phyloP scores from a whole-genome alignment of 331 rosid genomes.

The Saraca asoca region DNA sequence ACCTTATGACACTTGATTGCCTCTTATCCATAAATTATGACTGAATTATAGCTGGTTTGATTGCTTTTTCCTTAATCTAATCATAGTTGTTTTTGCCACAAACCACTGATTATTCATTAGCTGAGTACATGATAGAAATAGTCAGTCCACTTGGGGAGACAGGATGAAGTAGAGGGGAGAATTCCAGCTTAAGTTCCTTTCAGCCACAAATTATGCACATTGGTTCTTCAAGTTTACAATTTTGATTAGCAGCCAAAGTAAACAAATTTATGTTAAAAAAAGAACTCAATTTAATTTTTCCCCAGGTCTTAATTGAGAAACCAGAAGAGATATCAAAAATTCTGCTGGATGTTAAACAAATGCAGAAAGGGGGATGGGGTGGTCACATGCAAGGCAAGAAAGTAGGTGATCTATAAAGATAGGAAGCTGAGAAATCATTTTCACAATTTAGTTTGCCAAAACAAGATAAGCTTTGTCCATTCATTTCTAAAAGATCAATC shows the following conservation, averaged over 20 bases:
- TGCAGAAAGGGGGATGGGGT: background rate
- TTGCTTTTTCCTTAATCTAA: background rate
- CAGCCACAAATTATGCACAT: background rate
- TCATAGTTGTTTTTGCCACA: background rate
- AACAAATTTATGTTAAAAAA: background rate
- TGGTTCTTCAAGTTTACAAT: background rate
- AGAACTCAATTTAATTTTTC: background rate
- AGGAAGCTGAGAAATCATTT: slow-evolving; percentile 41
- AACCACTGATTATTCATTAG: background rate
- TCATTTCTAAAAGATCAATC: slow-evolving; percentile 14
- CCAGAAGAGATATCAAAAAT: background rate
- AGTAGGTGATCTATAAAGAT: slow-evolving; percentile 36
- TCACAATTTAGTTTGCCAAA: slow-evolving; percentile 32
- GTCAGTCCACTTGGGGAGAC: too few species aligned
- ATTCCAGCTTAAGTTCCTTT: background rate
- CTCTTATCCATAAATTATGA: background rate
- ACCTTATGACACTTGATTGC: background rate
- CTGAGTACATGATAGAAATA: background rate
- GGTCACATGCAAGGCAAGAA: slow-evolving; percentile 28
- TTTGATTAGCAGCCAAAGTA: background rate
- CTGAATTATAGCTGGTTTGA: slow-evolving; percentile 7
- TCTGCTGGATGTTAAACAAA: slow-evolving; percentile 2
- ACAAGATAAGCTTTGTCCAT: slow-evolving; percentile 17
- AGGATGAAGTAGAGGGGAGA: background rate
- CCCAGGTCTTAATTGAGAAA: background rate